Evolutionary conservation across 1,284 basidiomycete genomes (phyloP), one percentile per base, ranked within the genome.

Genomic region (Leccinum pachyderme): DNA sequence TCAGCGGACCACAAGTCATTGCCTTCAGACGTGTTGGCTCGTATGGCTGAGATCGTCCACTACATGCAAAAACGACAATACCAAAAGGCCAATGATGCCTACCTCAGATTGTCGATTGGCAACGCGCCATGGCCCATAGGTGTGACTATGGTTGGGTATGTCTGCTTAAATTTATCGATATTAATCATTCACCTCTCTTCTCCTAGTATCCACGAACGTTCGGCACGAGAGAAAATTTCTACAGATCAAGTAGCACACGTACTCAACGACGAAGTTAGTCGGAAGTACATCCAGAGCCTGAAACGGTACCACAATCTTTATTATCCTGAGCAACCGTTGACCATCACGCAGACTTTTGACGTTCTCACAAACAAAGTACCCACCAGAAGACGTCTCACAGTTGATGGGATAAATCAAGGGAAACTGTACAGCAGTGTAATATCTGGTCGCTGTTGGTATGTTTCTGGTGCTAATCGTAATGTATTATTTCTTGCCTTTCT

Each of bases 71-170:
- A 83, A 61, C 86, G 97, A 28, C 85, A 95, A 71, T 99, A 99
- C 67, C 90, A 97, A 66, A 83, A 81, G 56, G 97, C 97, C 1
- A 99, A 99, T 67, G 97, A 99, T 70, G 89, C 95, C 0, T 99
- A 99, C 72, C 83, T 99, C 15, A 89, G 96, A 25, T 77, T 99
- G 32, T 95, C 92, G 4, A 99, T 99, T 59, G 97, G 97, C 15
- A 99, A 98, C 68, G 96, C 97, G 0, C 95, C 97, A 1, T 99
- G 97, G 97, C 97, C 97, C 0, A 98, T 99, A 67, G 97, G 97
- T 53, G 97, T 99, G 5, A 99, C 97, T 56, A 96, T 96, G 90
- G 96, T 98, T 76, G 94, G 92, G 93, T 93, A 70, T 35, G 87
- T 79, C 4, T 50, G 47, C 45, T 15, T 51, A 48, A 55, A 18